A percentile compares a stretch with the other conserved stretches of the same genome.
These are phyloP conservation scores for Clavispora vitiphila DNA, from an alignment of 805 yeast species.

Conservation along the genomic window DNA sequence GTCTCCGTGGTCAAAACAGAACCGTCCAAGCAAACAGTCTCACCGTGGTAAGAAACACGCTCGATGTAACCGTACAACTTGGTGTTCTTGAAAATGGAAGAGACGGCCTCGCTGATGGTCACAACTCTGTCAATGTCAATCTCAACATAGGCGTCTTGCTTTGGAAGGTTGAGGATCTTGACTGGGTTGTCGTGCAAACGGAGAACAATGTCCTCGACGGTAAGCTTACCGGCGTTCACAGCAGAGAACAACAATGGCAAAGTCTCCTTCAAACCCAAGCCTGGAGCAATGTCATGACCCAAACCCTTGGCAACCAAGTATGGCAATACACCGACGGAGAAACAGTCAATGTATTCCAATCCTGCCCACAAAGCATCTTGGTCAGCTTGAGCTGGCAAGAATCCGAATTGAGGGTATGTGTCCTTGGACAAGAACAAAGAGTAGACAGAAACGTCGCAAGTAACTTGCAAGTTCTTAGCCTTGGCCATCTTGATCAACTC, in stretches of 20 bases:
- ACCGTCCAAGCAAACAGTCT: slow-evolving; percentile 84
- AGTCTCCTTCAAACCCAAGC: slow-evolving; percentile 74
- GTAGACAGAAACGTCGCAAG: slow-evolving; percentile 84
- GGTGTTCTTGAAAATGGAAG: slow-evolving; percentile 44
- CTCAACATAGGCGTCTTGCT: slow-evolving; percentile 75
- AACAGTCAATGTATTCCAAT: slow-evolving; percentile 71
- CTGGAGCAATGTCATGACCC: slow-evolving; percentile 59
- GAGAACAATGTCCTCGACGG: slow-evolving; percentile 63
- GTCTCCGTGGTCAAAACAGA: slow-evolving; percentile 51
- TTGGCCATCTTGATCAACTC: slow-evolving; percentile 81
- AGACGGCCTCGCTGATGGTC: slow-evolving; percentile 11
- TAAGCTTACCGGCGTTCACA: slow-evolving; percentile 65
- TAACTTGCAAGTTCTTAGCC: slow-evolving; percentile 72
- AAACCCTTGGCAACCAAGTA: slow-evolving; percentile 61
- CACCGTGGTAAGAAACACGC: slow-evolving; percentile 74
- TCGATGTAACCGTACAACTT: slow-evolving; percentile 77
- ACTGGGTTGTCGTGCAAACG: slow-evolving; percentile 81
- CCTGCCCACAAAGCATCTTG: slow-evolving; percentile 79
- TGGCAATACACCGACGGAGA: slow-evolving; percentile 81
- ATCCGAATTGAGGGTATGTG: slow-evolving; percentile 63
- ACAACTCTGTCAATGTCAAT: slow-evolving; percentile 71
- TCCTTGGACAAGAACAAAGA: slow-evolving; percentile 71
- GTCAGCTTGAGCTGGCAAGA: slow-evolving; percentile 77
- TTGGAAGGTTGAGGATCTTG: slow-evolving; percentile 75
- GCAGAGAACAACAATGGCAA: slow-evolving; percentile 80